Evolutionary conservation across 805 yeast genomes (phyloP).

Genomic region (Metschnikowia cubensis): DNA sequence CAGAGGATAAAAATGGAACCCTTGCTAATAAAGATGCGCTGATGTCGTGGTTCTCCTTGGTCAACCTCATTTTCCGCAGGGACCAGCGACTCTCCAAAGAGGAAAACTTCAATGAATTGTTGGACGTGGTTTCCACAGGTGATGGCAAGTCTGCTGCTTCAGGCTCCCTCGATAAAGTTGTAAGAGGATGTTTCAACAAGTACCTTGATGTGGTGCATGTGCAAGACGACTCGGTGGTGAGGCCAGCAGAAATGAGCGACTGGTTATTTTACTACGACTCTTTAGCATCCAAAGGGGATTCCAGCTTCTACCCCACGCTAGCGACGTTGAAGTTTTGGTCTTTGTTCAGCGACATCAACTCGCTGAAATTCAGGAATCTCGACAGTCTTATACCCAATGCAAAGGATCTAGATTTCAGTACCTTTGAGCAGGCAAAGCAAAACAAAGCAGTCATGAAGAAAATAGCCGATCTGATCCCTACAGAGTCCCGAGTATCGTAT

Average conservation of each 20-base stretch:
- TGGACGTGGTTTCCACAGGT: constrained; percentile 42
- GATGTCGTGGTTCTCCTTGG: constrained; percentile 62
- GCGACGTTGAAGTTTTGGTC: constrained; percentile 61
- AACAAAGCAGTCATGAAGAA: constrained; percentile 31
- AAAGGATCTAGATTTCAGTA: constrained; percentile 34
- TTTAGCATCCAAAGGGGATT: constrained; percentile 28
- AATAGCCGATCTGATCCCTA: constrained; percentile 27
- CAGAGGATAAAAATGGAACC: background rate
- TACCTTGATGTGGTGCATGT: constrained; percentile 57
- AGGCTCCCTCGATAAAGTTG: constrained; percentile 57
- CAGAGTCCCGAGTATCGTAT: constrained; percentile 25
- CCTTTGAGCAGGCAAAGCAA: constrained; percentile 34
- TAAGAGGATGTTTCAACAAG: constrained; percentile 66
- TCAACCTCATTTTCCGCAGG: constrained; percentile 58
- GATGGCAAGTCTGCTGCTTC: constrained; percentile 35
- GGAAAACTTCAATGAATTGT: constrained; percentile 46
- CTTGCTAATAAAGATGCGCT: constrained; percentile 52
- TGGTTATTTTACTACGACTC: constrained; percentile 74
- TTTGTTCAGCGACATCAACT: constrained; percentile 58
- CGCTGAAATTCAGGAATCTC: constrained; percentile 12
- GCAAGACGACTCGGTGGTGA: constrained; percentile 57
- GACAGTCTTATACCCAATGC: constrained; percentile 29
- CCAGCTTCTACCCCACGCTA: constrained; percentile 51
- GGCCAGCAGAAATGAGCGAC: constrained; percentile 61
- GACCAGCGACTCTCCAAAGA: constrained; percentile 42